Evolutionary conservation across 306 rosid species (phyloP), one percentile per base, ranked within the genome.

Genomic region (Cotoneaster glaucophyllus): DNA sequence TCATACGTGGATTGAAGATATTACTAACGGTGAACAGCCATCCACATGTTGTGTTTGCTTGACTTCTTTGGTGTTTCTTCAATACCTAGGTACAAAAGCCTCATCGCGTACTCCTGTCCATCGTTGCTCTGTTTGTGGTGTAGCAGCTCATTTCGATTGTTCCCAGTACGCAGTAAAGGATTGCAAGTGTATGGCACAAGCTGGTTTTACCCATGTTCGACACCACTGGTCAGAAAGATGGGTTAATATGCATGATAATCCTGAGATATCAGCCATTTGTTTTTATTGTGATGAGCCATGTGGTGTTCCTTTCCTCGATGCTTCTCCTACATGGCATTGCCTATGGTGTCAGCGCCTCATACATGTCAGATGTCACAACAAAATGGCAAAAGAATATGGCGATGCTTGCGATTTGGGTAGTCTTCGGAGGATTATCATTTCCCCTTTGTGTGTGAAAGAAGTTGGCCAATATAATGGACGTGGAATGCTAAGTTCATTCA

Each of bases 171-270:
- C 96, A 37, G 85, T 86, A 77, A 86, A 85, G 78, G 96, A 90
- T 80, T 90, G 96, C 74, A 90, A 90, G 84, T 88, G 93, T 82
- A 89, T 88, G 83, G 88, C 91, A 59, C 96, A 90, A 83, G 87
- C 91, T 76, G 93, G 90, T 72, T 84, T 87, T 86, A 73, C 81
- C 77, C 80, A 86, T 64, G 80, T 90, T 73, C 85, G 85, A 77
- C 96, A 90, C 81, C 93, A 88, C 76, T 90, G 96, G 96, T 90
- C 96, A 4, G 96, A 90, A 84, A 86, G 87, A 78, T 90, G 96
- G 96, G 85, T 85, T 80, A 77, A 83, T 67, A 78, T 84, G 73
- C 89, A 88, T 86, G 96, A 90, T 66, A 82, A 85, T 80, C 90
- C 87, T 9, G 93, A 88, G 56, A 86, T 74, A 74, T 86, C 86